Base-by-base conservation (phyloP, 2,329 filamentous ascomycete genomes). In the Fragosphaeria purpurea region DNA sequence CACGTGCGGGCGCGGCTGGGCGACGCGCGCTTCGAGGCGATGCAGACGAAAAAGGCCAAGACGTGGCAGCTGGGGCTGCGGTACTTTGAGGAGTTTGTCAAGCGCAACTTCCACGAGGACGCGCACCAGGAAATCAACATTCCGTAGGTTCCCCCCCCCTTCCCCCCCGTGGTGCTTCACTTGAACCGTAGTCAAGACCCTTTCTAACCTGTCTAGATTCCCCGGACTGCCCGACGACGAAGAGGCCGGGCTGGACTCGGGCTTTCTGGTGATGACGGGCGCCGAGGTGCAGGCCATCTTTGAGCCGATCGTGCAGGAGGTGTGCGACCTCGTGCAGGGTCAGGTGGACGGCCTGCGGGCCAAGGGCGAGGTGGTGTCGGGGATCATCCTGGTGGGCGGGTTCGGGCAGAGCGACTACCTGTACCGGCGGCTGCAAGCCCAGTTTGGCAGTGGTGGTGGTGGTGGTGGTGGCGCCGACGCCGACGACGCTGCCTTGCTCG, bases 51-150 rank as follows among this genome's bases (percentile, higher is more conserved):
- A 67, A 88, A 88, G 65, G 77, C 77, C 4, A 88, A 86, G 66
- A 87, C 83, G 1, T 90, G 86, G 85, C 85, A 84, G 63, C 83
- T 83, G 80, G 86, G 82, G 2, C 70, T 90, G 47, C 77, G 80
- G 50, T 89, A 88, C 61, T 91, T 88, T 64, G 86, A 91, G 60
- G 85, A 90, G 61, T 89, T 88, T 62, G 85, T 91, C 11, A 91
- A 91, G 67, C 77, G 86, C 11, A 89, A 88, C 60, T 91, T 90
- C 62, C 84, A 86, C 61, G 83, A 86, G 59, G 84, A 88, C 44
- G 85, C 88, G 60, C 79, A 86, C 55, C 75, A 82, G 46, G 86
- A 90, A 62, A 79, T 89, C 52, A 88, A 88, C 52, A 77, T 90
- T 4, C 86, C 86, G 76, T 80, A 66, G 57, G 76, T 73, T 7